Percentiles rank a stretch among this genome's conserved stretches.
phyloP scores from a whole-genome alignment of 495 filamentous ascomycete genomes.

The Talaromyces liani region DNA sequence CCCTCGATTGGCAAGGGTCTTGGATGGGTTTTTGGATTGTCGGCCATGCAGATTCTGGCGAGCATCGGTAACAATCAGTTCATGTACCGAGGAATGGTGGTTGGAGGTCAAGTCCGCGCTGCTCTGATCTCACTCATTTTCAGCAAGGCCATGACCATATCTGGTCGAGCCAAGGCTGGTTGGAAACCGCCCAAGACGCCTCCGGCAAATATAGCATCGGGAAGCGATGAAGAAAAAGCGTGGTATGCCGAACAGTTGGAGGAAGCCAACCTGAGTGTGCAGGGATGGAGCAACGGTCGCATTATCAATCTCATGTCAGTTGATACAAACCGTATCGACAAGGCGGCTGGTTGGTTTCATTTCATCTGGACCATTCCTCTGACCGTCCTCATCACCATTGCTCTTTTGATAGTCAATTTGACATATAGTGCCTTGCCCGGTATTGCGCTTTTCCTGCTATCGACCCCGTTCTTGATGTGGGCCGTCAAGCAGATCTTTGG shows the following conservation, averaged over 20 bases:
- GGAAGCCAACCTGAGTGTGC: conserved; percentile 21
- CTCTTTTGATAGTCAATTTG: conserved; percentile 75
- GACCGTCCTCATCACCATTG: conserved; percentile 65
- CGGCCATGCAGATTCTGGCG: conserved; percentile 65
- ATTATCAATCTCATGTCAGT: conserved; percentile 90
- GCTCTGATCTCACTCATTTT: conserved; percentile 71
- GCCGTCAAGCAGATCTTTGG: conserved; percentile 65
- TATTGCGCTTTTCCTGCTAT: conserved; percentile 71
- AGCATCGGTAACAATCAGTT: conserved; percentile 73
- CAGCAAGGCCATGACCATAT: conserved; percentile 76
- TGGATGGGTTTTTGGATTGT: conserved; percentile 69
- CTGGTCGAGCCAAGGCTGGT: conserved; percentile 71
- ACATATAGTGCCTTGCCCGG: conserved; percentile 83
- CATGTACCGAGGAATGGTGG: conserved; percentile 75
- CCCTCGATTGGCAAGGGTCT: conserved; percentile 62
- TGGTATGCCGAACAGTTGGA: conserved; percentile 36
- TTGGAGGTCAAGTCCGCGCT: conserved; percentile 68
- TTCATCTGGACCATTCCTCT: conserved; percentile 82
- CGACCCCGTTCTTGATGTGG: conserved; percentile 63
- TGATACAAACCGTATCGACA: conserved; percentile 84
- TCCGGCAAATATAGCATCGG: conserved; percentile 25
- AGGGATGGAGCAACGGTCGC: conserved; percentile 84
- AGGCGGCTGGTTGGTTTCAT: conserved; percentile 80
- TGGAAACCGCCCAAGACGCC: conserved; percentile 24
- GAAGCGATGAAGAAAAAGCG: conserved; percentile 27